These are phyloP conservation scores for Penicillium sclerotigenum DNA, from an alignment of 2,329 filamentous ascomycete species.

Conservation along the genomic window DNA sequence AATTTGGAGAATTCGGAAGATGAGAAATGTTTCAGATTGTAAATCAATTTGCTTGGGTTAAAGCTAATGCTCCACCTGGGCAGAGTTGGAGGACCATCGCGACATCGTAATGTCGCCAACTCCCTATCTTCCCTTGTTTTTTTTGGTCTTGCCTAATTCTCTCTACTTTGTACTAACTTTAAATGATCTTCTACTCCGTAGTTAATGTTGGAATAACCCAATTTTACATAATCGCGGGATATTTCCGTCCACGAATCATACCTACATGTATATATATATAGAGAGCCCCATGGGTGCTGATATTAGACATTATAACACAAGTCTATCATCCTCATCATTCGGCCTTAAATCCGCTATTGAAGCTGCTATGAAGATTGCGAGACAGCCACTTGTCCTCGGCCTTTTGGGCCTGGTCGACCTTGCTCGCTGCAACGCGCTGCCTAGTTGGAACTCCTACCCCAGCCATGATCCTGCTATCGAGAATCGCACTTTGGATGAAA, in stretches of 20 bases:
- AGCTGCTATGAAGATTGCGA: not conserved
- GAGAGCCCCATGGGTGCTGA: no score
- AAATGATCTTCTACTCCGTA: no score
- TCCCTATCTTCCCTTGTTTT: no score
- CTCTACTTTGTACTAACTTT: not conserved
- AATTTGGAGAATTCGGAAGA: not conserved
- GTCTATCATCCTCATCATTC: not conserved
- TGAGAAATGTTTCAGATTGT: not conserved
- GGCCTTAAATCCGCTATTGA: not conserved
- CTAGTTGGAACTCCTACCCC: conserved; percentile 4
- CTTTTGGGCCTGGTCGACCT: not conserved
- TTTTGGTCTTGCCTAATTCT: not conserved
- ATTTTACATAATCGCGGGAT: not conserved
- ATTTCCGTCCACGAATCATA: not conserved
- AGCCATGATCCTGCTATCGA: conserved; percentile 31
- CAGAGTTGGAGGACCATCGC: no score
- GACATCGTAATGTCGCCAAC: not conserved
- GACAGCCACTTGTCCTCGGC: not conserved
- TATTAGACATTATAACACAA: not conserved
- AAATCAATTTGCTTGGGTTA: not conserved
- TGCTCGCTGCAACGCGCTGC: not conserved
- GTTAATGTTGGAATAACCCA: not conserved
- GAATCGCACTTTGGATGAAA: conserved; percentile 49
- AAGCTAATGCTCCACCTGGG: not conserved
- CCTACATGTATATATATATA: no score